Conservation (phyloP, 106 monocot genomes). For the Acorus calamus region DNA sequence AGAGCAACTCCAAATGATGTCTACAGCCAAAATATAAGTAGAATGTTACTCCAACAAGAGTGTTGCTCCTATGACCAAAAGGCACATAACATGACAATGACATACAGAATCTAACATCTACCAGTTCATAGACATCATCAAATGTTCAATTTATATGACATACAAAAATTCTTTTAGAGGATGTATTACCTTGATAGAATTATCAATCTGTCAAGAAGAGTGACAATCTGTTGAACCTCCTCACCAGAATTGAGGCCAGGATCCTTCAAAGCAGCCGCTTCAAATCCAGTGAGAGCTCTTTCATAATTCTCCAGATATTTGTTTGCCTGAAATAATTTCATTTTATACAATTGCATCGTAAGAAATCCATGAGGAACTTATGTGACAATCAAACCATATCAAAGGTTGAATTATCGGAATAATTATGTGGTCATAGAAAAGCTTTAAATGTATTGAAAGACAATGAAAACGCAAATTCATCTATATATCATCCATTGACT, state of each 20-base stretch:
- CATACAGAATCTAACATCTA: too few species aligned
- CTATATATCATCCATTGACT: too few species aligned
- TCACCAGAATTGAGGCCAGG: slow-evolving; percentile 65
- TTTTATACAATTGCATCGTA: slow-evolving; percentile 1
- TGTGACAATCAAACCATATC: background rate
- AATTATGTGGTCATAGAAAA: too few species aligned
- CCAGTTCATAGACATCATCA: too few species aligned
- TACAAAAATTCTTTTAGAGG: background rate
- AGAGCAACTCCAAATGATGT: too few species aligned
- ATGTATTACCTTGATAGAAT: slow-evolving; percentile 55
- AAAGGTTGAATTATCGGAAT: too few species aligned
- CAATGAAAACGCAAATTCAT: too few species aligned
- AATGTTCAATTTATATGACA: background rate
- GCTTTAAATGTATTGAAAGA: too few species aligned
- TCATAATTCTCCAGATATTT: slow-evolving; percentile 95
- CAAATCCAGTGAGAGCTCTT: slow-evolving; percentile 84
- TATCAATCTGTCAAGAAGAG: slow-evolving; percentile 76
- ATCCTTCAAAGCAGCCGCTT: slow-evolving; percentile 84
- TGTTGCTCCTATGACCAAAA: background rate
- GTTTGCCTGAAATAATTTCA: slow-evolving; percentile 42
- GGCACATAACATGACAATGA: too few species aligned
- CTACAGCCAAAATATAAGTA: too few species aligned
- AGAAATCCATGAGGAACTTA: slow-evolving; percentile 7
- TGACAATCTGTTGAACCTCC: slow-evolving; percentile 66
- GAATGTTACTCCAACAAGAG: background rate